phyloP scores from a whole-genome alignment of 768 basidiomycete species.

The Boletus pseudopeckii region DNA sequence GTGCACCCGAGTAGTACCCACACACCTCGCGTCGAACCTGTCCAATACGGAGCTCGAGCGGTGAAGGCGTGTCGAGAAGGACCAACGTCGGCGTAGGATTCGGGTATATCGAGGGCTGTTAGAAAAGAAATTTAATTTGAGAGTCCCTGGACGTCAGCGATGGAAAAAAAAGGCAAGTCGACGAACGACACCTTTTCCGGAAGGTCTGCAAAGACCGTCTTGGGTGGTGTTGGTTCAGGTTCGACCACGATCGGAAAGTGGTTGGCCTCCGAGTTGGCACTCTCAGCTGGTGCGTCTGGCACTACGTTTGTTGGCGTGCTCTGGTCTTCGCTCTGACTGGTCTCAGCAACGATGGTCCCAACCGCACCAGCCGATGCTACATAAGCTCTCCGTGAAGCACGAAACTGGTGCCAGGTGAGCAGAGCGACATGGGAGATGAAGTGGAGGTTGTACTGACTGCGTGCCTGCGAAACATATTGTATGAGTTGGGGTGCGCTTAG shows the following conservation, averaged over 20 bases:
- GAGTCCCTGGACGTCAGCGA: neutral
- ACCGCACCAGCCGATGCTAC: conserved; percentile 16
- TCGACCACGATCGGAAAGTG: neutral
- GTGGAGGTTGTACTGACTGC: conserved; percentile 13
- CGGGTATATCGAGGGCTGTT: conserved; percentile 86
- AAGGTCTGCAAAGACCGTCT: conserved; percentile 14
- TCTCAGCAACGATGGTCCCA: conserved; percentile 18
- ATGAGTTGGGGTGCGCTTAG: too few relatives aligned
- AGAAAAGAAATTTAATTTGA: neutral
- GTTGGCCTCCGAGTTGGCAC: neutral
- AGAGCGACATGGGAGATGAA: neutral
- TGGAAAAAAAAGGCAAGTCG: neutral
- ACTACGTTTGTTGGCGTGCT: neutral
- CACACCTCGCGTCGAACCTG: conserved; percentile 58
- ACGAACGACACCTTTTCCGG: conserved; percentile 25
- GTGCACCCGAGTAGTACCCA: conserved; percentile 54
- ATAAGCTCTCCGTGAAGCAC: conserved; percentile 24
- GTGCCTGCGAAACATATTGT: conserved; percentile 26
- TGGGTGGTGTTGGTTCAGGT: conserved; percentile 7
- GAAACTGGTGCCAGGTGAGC: conserved; percentile 13
- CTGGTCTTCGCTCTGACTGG: conserved; percentile 2
- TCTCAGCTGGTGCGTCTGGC: neutral
- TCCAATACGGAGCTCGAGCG: conserved; percentile 76
- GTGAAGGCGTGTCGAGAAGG: conserved; percentile 70
- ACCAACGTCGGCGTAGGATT: conserved; percentile 55